phyloP scores from a whole-genome alignment of 2,329 filamentous ascomycete species.

The Arthrobotrys sinensis region DNA sequence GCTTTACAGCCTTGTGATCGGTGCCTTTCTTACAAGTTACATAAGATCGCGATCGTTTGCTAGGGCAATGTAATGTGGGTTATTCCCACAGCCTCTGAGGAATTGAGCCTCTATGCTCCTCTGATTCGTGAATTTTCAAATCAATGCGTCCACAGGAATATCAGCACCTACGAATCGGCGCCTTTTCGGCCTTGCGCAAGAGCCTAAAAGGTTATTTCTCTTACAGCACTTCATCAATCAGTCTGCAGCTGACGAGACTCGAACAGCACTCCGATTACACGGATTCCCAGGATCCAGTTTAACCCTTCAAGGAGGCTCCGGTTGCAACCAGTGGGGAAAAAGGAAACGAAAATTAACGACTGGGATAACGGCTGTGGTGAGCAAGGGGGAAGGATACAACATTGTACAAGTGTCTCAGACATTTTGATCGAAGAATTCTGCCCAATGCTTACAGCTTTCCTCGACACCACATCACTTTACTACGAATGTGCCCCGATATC shows the following conservation, averaged over 20 bases:
- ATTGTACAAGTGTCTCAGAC: conserved; percentile 35
- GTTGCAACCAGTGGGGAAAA: conserved; percentile 29
- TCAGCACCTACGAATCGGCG: conserved; percentile 32
- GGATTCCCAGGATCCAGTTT: conserved; percentile 28
- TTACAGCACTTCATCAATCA: conserved; percentile 12
- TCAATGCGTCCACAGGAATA: conserved; percentile 26
- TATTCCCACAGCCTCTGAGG: conserved; percentile 25
- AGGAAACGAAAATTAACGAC: neutral
- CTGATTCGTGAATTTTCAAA: conserved; percentile 50
- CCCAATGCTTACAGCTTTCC: conserved; percentile 13
- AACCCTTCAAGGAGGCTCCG: neutral
- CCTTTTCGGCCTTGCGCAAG: conserved; percentile 29
- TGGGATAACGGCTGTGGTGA: neutral
- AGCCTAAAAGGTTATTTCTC: conserved; percentile 12
- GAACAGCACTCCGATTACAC: conserved; percentile 9
- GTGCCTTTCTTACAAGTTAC: conserved; percentile 4
- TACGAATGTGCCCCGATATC: neutral
- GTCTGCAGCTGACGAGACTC: neutral
- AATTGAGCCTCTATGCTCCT: conserved; percentile 41
- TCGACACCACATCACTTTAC: conserved; percentile 7
- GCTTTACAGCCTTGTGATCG: conserved; percentile 42
- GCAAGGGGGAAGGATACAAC: conserved; percentile 28
- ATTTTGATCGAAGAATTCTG: conserved; percentile 8
- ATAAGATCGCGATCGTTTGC: conserved; percentile 19
- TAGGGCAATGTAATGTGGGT: conserved; percentile 21